Conservation (phyloP, 2,329 filamentous ascomycete species). For the Sclerotinia subarctica region DNA sequence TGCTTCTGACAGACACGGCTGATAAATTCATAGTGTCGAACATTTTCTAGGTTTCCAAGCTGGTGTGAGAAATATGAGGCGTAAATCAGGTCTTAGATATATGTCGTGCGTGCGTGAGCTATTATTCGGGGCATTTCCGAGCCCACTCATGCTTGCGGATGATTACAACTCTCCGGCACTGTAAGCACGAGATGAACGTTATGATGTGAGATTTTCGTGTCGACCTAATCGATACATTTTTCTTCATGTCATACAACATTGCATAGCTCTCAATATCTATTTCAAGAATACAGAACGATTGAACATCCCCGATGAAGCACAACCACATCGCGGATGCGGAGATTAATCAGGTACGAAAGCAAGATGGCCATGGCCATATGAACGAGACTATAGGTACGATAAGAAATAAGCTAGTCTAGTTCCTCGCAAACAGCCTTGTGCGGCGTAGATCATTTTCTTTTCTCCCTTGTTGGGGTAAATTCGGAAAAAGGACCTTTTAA, state of each 20-base stretch:
- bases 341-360: constrained; percentile 9
- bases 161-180: neutral
- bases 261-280: neutral
- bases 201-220: neutral
- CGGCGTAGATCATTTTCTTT: neutral
- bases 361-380: neutral
- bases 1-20: constrained; percentile 1
- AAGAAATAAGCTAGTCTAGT: neutral
- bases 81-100: constrained; percentile 4
- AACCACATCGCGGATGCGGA: neutral
- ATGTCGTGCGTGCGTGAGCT: constrained; percentile 17
- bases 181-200: constrained; percentile 5
- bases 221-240: neutral
- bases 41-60: neutral
- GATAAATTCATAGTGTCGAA: neutral
- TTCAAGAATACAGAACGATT: neutral
- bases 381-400: neutral
- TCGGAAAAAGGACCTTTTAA: constrained; percentile 14
- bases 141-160: neutral
- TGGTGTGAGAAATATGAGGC: neutral
- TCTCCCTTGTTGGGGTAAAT: neutral
- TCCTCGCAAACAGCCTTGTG: neutral
- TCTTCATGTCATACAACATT: neutral
- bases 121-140: constrained; percentile 5
- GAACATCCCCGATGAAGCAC: neutral